These are phyloP conservation scores for Eucalyptus tenuipes DNA, from an alignment of 345 rosid species.

Conservation along the genomic window DNA sequence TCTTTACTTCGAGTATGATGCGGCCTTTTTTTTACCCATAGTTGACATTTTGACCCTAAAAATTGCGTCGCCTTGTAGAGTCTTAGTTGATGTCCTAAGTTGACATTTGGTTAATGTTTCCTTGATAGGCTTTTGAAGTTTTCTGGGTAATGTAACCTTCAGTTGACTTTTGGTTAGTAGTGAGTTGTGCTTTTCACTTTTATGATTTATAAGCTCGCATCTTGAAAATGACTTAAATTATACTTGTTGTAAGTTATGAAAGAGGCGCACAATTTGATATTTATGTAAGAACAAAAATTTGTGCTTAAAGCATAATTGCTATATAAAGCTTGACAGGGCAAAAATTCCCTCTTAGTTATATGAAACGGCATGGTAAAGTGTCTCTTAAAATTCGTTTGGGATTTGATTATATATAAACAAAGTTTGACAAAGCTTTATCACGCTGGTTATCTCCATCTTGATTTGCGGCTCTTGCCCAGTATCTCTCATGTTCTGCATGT, in stretches of 20 bases:
- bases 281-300: background rate
- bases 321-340: background rate
- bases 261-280: fast-evolving
- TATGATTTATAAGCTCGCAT: background rate
- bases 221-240: no score
- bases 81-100: background rate
- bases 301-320: background rate
- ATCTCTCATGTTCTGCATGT: no score
- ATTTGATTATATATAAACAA: background rate
- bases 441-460: no score
- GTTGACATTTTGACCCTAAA: background rate
- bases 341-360: background rate
- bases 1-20: background rate
- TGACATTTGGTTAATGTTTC: background rate
- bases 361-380: background rate
- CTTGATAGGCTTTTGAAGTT: background rate
- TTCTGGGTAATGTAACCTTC: background rate
- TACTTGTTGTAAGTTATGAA: background rate
- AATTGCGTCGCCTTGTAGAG: background rate
- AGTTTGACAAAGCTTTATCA: background rate
- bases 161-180: background rate
- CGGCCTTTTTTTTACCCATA: background rate
- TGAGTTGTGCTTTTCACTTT: background rate
- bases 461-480: no score
- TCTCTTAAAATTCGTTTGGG: background rate